phyloP scores from a whole-genome alignment of 179 eudicot species.

The Sideroxylon spinosum region DNA sequence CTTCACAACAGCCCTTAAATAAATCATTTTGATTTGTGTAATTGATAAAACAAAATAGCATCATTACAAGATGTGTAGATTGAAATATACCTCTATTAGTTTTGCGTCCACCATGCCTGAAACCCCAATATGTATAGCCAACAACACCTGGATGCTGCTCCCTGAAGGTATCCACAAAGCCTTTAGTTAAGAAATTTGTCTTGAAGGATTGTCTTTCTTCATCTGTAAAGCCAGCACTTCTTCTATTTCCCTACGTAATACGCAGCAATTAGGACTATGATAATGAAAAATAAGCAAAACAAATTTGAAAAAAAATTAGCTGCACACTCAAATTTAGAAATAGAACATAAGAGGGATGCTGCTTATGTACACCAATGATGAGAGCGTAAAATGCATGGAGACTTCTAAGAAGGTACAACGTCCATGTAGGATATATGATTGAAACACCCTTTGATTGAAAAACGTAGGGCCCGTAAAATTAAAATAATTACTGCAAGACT shows the following conservation, averaged over 20 bases:
- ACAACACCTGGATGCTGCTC: slow-evolving; percentile 85
- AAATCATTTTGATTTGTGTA: background rate
- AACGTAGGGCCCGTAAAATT: too few species aligned
- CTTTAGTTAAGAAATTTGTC: slow-evolving; percentile 59
- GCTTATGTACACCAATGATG: too few species aligned
- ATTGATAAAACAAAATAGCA: background rate
- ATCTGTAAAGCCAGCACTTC: slow-evolving; percentile 89
- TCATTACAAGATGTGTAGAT: background rate
- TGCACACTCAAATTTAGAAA: background rate
- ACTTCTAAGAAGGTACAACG: too few species aligned
- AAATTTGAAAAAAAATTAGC: background rate
- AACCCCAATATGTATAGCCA: slow-evolving; percentile 96
- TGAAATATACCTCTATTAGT: slow-evolving; percentile 57
- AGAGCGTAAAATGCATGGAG: too few species aligned
- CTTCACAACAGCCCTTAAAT: background rate
- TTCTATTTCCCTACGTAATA: slow-evolving; percentile 67
- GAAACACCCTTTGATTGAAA: too few species aligned
- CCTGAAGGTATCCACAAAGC: slow-evolving; percentile 86
- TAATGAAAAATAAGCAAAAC: slow-evolving; percentile 9
- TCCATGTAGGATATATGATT: too few species aligned
- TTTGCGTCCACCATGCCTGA: slow-evolving; percentile 82
- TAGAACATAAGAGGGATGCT: background rate
- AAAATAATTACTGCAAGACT: too few species aligned
- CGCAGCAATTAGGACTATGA: background rate
- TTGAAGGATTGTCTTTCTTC: slow-evolving; percentile 92